Evolutionary conservation across 2,329 filamentous ascomycete species (phyloP).

Genomic region (Grosmannia serpens): DNA sequence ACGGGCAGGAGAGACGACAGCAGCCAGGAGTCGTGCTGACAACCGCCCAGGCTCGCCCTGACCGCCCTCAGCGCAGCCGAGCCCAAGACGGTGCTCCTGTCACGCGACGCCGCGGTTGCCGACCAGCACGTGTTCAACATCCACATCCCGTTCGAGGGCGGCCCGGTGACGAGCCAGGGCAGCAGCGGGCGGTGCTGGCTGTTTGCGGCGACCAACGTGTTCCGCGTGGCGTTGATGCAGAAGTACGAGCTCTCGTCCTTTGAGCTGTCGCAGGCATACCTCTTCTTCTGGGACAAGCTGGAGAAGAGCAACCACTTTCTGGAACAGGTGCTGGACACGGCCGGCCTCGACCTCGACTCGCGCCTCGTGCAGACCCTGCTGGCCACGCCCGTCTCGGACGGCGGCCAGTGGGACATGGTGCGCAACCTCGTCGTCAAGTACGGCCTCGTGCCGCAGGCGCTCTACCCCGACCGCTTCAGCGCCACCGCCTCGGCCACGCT

Average conservation of each 20-base stretch:
- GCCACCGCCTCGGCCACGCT: slow-evolving; percentile 59
- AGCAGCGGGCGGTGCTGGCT: slow-evolving; percentile 81
- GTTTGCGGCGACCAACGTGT: slow-evolving; percentile 84
- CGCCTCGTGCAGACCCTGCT: slow-evolving; percentile 62
- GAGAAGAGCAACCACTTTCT: slow-evolving; percentile 88
- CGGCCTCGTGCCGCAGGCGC: slow-evolving; percentile 67
- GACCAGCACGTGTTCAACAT: slow-evolving; percentile 77
- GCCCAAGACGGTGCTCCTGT: slow-evolving; percentile 53
- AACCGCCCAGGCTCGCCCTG: slow-evolving; percentile 69
- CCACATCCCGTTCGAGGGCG: slow-evolving; percentile 70
- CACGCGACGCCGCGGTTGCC: slow-evolving; percentile 47
- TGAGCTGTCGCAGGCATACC: slow-evolving; percentile 76
- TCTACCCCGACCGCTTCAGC: slow-evolving; percentile 77
- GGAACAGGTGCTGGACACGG: slow-evolving; percentile 69
- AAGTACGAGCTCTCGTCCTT: slow-evolving; percentile 67
- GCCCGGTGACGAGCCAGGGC: slow-evolving; percentile 74
- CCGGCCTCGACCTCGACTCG: slow-evolving; percentile 56
- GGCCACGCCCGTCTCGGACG: slow-evolving; percentile 59
- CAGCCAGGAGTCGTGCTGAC: background rate
- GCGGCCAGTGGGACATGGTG: slow-evolving; percentile 89
- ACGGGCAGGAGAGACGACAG: too few species aligned
- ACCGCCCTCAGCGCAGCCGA: slow-evolving; percentile 59
- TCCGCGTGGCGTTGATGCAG: slow-evolving; percentile 80
- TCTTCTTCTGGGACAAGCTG: slow-evolving; percentile 91
- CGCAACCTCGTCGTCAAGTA: slow-evolving; percentile 79